phyloP scores from a whole-genome alignment of 768 basidiomycete species.

The Tricholoma saponaceum region DNA sequence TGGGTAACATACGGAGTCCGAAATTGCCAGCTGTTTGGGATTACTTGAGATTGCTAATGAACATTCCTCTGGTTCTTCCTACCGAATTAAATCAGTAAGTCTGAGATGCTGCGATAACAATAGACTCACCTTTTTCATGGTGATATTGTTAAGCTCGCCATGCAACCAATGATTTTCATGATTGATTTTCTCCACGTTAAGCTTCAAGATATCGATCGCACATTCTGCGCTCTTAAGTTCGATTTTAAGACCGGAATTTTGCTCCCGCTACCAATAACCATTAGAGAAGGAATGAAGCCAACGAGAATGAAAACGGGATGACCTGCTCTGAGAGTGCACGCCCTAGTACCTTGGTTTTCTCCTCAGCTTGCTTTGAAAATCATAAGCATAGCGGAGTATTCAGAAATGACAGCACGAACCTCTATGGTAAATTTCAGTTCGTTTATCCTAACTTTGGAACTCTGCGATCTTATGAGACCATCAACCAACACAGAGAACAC shows the following conservation, averaged over 20 bases:
- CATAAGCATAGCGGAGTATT: no score
- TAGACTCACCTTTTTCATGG: neutral
- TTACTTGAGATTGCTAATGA: neutral
- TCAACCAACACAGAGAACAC: no score
- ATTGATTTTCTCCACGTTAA: neutral
- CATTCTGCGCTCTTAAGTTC: neutral
- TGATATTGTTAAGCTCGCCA: neutral
- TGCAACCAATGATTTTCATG: neutral
- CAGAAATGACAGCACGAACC: no score
- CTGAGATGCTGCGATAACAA: neutral
- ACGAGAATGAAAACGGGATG: neutral
- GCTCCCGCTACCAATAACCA: neutral
- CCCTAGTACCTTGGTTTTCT: no score
- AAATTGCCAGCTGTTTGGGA: neutral
- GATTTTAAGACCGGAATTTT: neutral
- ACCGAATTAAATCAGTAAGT: neutral
- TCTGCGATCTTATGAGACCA: no score
- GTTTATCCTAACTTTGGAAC: no score
- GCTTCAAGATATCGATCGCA: neutral
- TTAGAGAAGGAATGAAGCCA: neutral
- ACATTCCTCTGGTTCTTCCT: neutral
- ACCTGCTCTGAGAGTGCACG: neutral
- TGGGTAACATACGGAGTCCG: neutral
- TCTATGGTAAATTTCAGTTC: no score
- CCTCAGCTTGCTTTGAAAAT: no score